Evolutionary conservation across 257 asterid genomes (phyloP).

Genomic region (Scutellaria galericulata): DNA sequence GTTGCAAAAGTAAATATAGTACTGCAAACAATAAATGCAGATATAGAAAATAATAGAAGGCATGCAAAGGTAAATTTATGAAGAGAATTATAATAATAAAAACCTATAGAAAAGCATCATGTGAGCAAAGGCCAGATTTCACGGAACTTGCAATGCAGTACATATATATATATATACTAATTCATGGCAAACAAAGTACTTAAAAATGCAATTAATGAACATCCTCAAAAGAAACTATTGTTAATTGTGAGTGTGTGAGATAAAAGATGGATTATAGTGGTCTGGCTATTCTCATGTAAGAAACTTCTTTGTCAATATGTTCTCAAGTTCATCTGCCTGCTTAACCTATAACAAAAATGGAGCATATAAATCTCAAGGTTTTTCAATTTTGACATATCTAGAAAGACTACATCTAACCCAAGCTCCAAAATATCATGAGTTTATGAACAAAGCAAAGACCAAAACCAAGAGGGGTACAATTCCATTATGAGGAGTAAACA

Average conservation of each 20-base stretch:
- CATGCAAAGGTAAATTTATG: neutral
- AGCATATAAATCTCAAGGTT: conserved; percentile 16
- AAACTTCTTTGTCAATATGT: conserved; percentile 90
- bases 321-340: conserved; percentile 98
- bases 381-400: conserved; percentile 23
- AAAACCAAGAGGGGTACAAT: no score
- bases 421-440: no score
- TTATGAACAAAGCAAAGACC: no score
- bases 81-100: neutral
- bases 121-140: neutral
- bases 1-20: conserved; percentile 31
- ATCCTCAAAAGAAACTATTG: conserved; percentile 18
- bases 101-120: neutral
- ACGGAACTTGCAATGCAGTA: neutral
- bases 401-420: neutral
- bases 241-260: neutral
- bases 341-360: conserved; percentile 64
- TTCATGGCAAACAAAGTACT: neutral
- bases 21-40: conserved; percentile 19
- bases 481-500: no score
- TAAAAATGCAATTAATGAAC: neutral
- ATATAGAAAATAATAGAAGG: neutral
- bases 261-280: neutral
- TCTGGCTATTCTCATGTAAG: conserved; percentile 41
- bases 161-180: neutral